Percentiles rank a stretch among this genome's conserved stretches.
These are phyloP conservation scores for Dendryphion nanum DNA, from an alignment of 2,329 filamentous ascomycete genomes.

Conservation along the genomic window DNA sequence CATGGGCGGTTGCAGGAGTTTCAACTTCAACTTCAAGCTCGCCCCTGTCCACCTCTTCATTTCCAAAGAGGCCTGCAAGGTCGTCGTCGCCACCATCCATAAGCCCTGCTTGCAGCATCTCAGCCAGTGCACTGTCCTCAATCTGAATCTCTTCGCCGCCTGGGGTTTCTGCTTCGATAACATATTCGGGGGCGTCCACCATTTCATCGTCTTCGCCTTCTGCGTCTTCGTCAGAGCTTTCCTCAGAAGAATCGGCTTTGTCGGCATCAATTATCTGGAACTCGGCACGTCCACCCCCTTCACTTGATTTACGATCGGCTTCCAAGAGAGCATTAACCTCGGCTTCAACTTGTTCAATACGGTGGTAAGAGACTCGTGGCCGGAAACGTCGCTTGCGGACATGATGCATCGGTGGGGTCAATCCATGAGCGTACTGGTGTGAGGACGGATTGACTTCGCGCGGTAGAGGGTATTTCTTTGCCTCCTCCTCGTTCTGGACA, in stretches of 20 bases:
- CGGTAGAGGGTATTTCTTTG: conserved; percentile 60
- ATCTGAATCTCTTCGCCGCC: conserved; percentile 42
- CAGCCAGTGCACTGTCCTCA: conserved; percentile 36
- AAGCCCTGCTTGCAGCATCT: conserved; percentile 33
- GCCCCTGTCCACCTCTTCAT: conserved; percentile 4
- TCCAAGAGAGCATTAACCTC: conserved; percentile 72
- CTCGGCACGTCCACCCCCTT: conserved; percentile 52
- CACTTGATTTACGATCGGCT: conserved; percentile 58
- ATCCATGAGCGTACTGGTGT: conserved; percentile 76
- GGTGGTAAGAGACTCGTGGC: conserved; percentile 76
- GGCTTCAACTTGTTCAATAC: conserved; percentile 81
- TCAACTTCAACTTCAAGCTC: conserved; percentile 29
- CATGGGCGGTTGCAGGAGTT: conserved; percentile 35
- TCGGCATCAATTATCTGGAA: conserved; percentile 58
- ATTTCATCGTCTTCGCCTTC: conserved; percentile 42
- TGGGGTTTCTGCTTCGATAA: conserved; percentile 45
- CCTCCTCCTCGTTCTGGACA: conserved; percentile 57
- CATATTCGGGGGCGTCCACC: conserved; percentile 34
- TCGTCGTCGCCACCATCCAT: conserved; percentile 34
- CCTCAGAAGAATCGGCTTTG: conserved; percentile 22
- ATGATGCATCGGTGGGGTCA: conserved; percentile 86
- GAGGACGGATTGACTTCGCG: conserved; percentile 66
- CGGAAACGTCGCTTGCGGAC: conserved; percentile 79
- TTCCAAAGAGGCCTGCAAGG: conserved; percentile 26
- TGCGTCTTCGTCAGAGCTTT: conserved; percentile 35